Evolutionary conservation across 2,329 filamentous ascomycete species (phyloP).

Genomic region (Colletotrichum truncatum): DNA sequence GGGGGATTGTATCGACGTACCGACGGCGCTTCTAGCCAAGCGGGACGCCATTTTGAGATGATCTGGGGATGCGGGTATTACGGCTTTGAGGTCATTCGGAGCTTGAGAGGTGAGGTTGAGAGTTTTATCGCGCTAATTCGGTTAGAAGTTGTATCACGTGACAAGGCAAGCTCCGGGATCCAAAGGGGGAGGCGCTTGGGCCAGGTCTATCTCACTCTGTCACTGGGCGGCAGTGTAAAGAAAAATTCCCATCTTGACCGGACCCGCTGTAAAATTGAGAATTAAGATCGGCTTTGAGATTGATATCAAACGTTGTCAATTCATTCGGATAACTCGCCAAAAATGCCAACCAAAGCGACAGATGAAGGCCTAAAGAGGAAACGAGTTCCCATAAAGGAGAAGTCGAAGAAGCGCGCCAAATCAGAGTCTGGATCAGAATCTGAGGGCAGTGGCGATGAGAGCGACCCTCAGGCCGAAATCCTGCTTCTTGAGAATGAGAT

Average conservation of each 20-base stretch:
- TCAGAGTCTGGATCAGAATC: constrained; percentile 48
- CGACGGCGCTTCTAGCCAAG: constrained; percentile 93
- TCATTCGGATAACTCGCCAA: not conserved
- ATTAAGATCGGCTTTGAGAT: constrained; percentile 11
- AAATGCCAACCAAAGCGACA: constrained; percentile 39
- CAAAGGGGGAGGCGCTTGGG: constrained; percentile 36
- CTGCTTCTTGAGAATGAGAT: constrained; percentile 82
- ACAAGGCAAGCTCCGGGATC: constrained; percentile 31
- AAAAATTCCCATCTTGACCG: constrained; percentile 16
- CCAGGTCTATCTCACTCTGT: not conserved
- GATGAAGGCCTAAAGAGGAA: constrained; percentile 61
- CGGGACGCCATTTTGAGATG: constrained; percentile 93
- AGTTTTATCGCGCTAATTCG: constrained; percentile 49
- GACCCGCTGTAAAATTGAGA: constrained; percentile 23
- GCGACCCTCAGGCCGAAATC: constrained; percentile 71
- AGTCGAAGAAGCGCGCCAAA: constrained; percentile 60
- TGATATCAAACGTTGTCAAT: constrained; percentile 6
- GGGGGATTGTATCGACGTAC: constrained; percentile 66
- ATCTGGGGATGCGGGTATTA: constrained; percentile 62
- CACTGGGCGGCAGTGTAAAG: not conserved
- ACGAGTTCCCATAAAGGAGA: constrained; percentile 49
- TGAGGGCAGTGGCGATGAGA: constrained; percentile 47
- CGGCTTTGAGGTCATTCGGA: constrained; percentile 54
- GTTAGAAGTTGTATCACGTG: constrained; percentile 50
- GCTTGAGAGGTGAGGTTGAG: constrained; percentile 56